Conservation (phyloP, 1,284 basidiomycete genomes). For the Naganishia liquefaciens region DNA sequence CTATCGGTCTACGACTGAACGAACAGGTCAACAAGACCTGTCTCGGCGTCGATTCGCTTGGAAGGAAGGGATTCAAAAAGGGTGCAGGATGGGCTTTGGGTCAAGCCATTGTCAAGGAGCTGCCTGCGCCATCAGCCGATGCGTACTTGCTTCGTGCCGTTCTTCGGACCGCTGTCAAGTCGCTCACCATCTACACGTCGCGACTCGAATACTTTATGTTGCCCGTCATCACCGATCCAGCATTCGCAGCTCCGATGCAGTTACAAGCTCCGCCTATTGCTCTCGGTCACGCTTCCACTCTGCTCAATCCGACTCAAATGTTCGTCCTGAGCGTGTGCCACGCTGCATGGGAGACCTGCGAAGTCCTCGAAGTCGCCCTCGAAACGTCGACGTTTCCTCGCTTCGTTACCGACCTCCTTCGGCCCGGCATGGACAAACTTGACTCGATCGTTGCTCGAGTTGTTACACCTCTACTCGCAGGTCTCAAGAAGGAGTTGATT, state of each 20-base stretch:
- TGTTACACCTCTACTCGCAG: conserved; percentile 49
- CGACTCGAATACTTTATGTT: conserved; percentile 54
- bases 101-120: conserved; percentile 50
- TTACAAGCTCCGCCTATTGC: conserved; percentile 36
- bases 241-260: conserved; percentile 47
- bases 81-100: conserved; percentile 51
- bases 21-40: conserved; percentile 53
- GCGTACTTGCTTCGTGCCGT: conserved; percentile 54
- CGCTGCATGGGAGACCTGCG: conserved; percentile 54
- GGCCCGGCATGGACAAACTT: conserved; percentile 61
- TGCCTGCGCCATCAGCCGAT: conserved; percentile 48
- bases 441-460: conserved; percentile 55
- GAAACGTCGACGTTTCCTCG: conserved; percentile 51
- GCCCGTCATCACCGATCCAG: conserved; percentile 50
- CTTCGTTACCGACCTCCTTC: conserved; percentile 61
- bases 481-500: conserved; percentile 51
- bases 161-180: conserved; percentile 49
- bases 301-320: conserved; percentile 51
- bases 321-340: conserved; percentile 53
- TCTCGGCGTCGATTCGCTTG: conserved; percentile 50
- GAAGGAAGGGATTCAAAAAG: conserved; percentile 51
- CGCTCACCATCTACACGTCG: conserved; percentile 52
- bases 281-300: conserved; percentile 31
- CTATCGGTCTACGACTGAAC: conserved; percentile 51
- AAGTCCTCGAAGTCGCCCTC: conserved; percentile 51